Evolutionary conservation across 1,139 yeast genomes (phyloP).

Genomic region (Zygosaccharomyces pseudobailii): DNA sequence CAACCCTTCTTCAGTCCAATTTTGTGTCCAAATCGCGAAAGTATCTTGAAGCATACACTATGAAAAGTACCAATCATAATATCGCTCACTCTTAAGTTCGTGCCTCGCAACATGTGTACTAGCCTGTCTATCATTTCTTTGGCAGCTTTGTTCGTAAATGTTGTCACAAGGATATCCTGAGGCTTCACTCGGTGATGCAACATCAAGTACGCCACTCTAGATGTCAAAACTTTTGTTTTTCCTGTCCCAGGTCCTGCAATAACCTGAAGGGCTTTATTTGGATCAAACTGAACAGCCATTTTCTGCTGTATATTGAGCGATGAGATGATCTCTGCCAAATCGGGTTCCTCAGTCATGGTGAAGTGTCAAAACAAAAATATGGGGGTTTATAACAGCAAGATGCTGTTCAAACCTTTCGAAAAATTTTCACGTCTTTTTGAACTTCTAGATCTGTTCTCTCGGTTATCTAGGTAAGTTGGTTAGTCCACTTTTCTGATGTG

Average conservation of each 20-base stretch:
- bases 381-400: not conserved
- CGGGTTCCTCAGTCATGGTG: constrained; percentile 7
- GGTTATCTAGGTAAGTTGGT: not conserved
- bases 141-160: constrained; percentile 90
- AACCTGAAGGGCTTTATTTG: constrained; percentile 57
- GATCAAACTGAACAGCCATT: constrained; percentile 55
- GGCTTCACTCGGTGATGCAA: constrained; percentile 51
- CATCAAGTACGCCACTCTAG: constrained; percentile 70
- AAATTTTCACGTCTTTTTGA: not conserved
- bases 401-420: not conserved
- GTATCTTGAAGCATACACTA: constrained; percentile 61
- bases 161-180: constrained; percentile 66
- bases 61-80: constrained; percentile 84
- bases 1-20: constrained; percentile 45
- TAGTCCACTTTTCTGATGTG: not conserved
- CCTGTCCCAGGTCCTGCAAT: constrained; percentile 94
- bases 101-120: constrained; percentile 37
- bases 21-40: constrained; percentile 51
- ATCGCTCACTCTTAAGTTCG: constrained; percentile 38
- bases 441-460: not conserved
- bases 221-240: constrained; percentile 74
- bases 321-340: constrained; percentile 11
- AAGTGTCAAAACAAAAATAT: not conserved
- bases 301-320: constrained; percentile 54
- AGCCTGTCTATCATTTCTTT: constrained; percentile 71